phyloP scores from a whole-genome alignment of 495 filamentous ascomycete genomes.

The Aspergillus olivimuriae region DNA sequence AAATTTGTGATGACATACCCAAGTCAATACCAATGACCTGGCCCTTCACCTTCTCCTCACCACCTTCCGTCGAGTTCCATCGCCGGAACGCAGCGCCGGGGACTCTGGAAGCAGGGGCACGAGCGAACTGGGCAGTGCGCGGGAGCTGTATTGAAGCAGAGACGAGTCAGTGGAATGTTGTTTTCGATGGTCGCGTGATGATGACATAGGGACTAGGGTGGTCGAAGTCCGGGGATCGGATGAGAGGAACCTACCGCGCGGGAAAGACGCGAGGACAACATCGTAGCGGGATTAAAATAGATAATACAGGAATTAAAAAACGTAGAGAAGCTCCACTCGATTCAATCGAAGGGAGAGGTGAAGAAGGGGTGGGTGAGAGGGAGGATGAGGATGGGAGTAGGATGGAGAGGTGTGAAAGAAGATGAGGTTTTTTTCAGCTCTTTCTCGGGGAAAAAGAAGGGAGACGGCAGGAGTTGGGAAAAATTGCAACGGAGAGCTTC shows the following conservation, averaged over 20 bases:
- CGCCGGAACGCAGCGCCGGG: slow-evolving; percentile 56
- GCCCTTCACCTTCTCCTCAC: slow-evolving; percentile 86
- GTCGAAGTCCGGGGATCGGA: slow-evolving; percentile 5
- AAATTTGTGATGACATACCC: slow-evolving; percentile 56
- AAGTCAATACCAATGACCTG: slow-evolving; percentile 98
- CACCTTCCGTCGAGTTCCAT: slow-evolving; percentile 78
- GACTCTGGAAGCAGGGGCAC: slow-evolving; percentile 47
- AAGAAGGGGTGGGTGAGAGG: slow-evolving; percentile 25
- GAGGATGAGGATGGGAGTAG: slow-evolving; percentile 17
- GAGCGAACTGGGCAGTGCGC: slow-evolving; percentile 40
- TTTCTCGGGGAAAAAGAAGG: slow-evolving; percentile 18
- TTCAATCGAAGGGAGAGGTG: slow-evolving; percentile 33
- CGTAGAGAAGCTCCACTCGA: slow-evolving; percentile 30
- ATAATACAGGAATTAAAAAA: slow-evolving; percentile 32
- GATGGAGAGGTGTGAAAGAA: slow-evolving; percentile 23
- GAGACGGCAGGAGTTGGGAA: slow-evolving; percentile 38
- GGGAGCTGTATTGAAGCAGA: slow-evolving; percentile 27
- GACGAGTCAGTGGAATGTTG: slow-evolving; percentile 22
- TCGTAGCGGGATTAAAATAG: slow-evolving; percentile 34
- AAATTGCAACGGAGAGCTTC: slow-evolving; percentile 46
- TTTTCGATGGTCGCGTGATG: slow-evolving; percentile 13
- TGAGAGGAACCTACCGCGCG: slow-evolving; percentile 60
- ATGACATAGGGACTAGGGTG: no score
- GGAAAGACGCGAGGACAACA: slow-evolving; percentile 51
- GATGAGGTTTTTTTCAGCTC: slow-evolving; percentile 17